These are phyloP conservation scores for Suillus fuscotomentosus DNA, from an alignment of 768 basidiomycete species.

Conservation along the genomic window DNA sequence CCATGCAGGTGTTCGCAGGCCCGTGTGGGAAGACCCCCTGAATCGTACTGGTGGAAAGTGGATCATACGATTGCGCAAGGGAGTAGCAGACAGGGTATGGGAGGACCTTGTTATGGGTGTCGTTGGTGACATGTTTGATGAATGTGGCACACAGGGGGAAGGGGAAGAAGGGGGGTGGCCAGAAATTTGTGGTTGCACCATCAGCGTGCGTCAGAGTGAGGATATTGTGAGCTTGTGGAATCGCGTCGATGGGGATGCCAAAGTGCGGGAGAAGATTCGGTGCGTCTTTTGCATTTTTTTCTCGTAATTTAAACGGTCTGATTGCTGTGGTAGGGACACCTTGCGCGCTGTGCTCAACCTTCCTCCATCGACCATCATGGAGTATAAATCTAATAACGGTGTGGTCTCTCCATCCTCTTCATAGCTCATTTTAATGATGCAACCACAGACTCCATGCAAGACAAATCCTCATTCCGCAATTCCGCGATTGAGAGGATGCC, in stretches of 20 bases:
- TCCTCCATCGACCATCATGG: conserved; percentile 78
- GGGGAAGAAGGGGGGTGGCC: conserved; percentile 47
- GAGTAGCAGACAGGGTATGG: conserved; percentile 88
- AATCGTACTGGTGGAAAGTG: conserved; percentile 90
- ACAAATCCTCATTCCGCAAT: conserved; percentile 82
- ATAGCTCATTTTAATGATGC: neutral
- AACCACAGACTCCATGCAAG: conserved; percentile 77
- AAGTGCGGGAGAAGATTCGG: conserved; percentile 80
- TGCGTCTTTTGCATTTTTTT: conserved; percentile 45
- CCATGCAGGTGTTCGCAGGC: conserved; percentile 79
- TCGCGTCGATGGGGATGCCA: conserved; percentile 71
- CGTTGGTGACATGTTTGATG: conserved; percentile 88
- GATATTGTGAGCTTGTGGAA: conserved; percentile 96
- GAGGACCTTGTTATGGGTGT: conserved; percentile 85
- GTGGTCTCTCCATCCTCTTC: conserved; percentile 13
- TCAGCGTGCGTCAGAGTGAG: conserved; percentile 90
- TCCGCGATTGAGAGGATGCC: conserved; percentile 51
- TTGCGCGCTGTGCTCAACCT: conserved; percentile 75
- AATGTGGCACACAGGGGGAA: conserved; percentile 40
- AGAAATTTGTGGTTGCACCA: conserved; percentile 93
- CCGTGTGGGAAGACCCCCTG: conserved; percentile 95
- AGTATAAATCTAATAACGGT: conserved; percentile 95
- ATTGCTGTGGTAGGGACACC: conserved; percentile 58
- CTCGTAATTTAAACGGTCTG: neutral
- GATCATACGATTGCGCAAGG: conserved; percentile 91